phyloP scores from a whole-genome alignment of 805 yeast species.

The Candida peoriensis region DNA sequence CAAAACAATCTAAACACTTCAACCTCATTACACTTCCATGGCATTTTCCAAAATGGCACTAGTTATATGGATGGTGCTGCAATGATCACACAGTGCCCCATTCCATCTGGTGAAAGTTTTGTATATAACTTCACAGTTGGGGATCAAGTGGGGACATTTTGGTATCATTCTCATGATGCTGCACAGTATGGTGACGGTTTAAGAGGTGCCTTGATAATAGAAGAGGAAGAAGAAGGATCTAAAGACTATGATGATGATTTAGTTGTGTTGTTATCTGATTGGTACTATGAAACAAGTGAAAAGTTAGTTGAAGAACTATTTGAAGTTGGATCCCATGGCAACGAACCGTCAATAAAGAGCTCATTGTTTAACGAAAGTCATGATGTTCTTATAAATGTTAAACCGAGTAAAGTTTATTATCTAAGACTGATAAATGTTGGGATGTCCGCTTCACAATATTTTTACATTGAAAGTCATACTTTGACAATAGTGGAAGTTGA shows the following conservation, averaged over 20 bases:
- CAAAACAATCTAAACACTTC: slow-evolving; percentile 65
- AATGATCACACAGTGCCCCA: slow-evolving; percentile 85
- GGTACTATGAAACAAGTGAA: slow-evolving; percentile 41
- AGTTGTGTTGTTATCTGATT: slow-evolving; percentile 38
- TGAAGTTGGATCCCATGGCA: slow-evolving; percentile 36
- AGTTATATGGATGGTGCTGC: slow-evolving; percentile 89
- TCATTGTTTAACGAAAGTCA: slow-evolving; percentile 42
- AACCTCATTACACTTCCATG: slow-evolving; percentile 90
- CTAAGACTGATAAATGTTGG: slow-evolving; percentile 52
- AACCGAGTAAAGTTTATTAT: slow-evolving; percentile 40
- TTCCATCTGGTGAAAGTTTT: slow-evolving; percentile 69
- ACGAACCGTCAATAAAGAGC: slow-evolving; percentile 45
- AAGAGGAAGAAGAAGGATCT: slow-evolving; percentile 39
- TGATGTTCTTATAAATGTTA: slow-evolving; percentile 38
- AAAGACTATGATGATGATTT: slow-evolving; percentile 42
- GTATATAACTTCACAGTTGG: slow-evolving; percentile 85
- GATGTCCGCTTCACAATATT: slow-evolving; percentile 50
- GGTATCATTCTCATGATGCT: slow-evolving; percentile 94
- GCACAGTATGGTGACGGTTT: slow-evolving; percentile 95
- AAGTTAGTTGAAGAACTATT: slow-evolving; percentile 33
- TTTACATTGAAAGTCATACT: slow-evolving; percentile 48
- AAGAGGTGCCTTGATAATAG: slow-evolving; percentile 74
- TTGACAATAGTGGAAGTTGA: slow-evolving; percentile 55
- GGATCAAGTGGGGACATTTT: slow-evolving; percentile 80
- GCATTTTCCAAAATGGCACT: slow-evolving; percentile 70